phyloP scores from a whole-genome alignment of 257 asterid genomes.

The Solanum dulcamara region DNA sequence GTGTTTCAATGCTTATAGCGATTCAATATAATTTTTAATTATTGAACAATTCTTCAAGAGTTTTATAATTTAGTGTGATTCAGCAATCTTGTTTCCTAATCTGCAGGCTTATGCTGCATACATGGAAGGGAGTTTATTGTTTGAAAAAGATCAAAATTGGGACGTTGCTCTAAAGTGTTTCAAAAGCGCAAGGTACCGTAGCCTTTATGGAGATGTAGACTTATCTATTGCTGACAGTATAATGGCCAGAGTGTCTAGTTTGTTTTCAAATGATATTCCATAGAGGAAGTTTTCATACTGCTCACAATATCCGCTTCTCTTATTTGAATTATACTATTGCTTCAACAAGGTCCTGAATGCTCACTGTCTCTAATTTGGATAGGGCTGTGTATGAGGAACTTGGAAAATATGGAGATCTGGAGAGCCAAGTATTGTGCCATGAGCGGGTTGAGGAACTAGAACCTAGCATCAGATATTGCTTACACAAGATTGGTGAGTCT shows the following conservation, averaged over 20 bases:
- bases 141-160: constrained; percentile 93
- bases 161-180: constrained; percentile 81
- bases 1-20: not conserved
- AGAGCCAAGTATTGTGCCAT: constrained; percentile 82
- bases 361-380: constrained; percentile 12
- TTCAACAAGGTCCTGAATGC: not conserved
- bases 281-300: not conserved
- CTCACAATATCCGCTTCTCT: not conserved
- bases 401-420: constrained; percentile 93
- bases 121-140: constrained; percentile 84
- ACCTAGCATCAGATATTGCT: constrained; percentile 80
- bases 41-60: not conserved
- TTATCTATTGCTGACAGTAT: not conserved
- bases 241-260: not conserved
- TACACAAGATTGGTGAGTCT: constrained; percentile 89
- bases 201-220: not conserved
- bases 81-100: constrained; percentile 7
- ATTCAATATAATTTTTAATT: not conserved
- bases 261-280: not conserved
- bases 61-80: not conserved
- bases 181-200: constrained; percentile 77
- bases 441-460: constrained; percentile 94
- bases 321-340: not conserved
- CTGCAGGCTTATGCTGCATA: constrained; percentile 89
- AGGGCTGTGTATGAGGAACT: constrained; percentile 99